Evolutionary conservation across 108 stramenopile species (phyloP), one percentile per base, ranked within the genome.

Genomic region (Schizochytrium sp.): DNA sequence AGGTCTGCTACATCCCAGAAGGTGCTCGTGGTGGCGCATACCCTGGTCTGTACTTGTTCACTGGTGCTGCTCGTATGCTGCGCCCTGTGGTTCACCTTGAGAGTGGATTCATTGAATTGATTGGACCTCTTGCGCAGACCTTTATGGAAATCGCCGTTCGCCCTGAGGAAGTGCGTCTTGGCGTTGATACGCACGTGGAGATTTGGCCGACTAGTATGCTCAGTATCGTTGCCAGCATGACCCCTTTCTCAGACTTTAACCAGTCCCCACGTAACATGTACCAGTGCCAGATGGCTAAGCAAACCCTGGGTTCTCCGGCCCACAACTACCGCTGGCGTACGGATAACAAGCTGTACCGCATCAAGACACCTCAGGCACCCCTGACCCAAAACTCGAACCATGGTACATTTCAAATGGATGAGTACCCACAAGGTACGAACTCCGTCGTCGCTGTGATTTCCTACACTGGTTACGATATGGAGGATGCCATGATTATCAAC

Each of bases 221-320:
- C 45, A 96, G 96, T 93, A 89, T 98, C 42, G 96, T 98, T 72
- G 98, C 99, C 15, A 97, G 96, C 76, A 90, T 97, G 90, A 99
- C 98, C 46, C 98, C 98, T 0, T 99, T 97, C 91, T 96, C 95
- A 10, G 99, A 99, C 92, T 97, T 98, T 89, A 99, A 99, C 90
- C 99, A 99, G 93, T 96, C 95, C 10, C 99, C 99, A 4, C 91
- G 98, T 87, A 99, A 99, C 91, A 97, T 97, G 94, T 96, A 98
- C 91, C 99, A 98, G 93, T 99, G 99, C 91, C 99, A 99, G 93
- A 99, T 99, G 99, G 99, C 97, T 19, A 99, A 99, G 92, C 99
- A 99, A 90, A 99, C 99, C 5, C 98, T 99, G 98, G 99, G 99
- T 41, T 98, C 98, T 13, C 98, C 99, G 10, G 94, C 95, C 40